Conservation (phyloP, 2,329 filamentous ascomycete genomes). For the Dissoconium aciculare region DNA sequence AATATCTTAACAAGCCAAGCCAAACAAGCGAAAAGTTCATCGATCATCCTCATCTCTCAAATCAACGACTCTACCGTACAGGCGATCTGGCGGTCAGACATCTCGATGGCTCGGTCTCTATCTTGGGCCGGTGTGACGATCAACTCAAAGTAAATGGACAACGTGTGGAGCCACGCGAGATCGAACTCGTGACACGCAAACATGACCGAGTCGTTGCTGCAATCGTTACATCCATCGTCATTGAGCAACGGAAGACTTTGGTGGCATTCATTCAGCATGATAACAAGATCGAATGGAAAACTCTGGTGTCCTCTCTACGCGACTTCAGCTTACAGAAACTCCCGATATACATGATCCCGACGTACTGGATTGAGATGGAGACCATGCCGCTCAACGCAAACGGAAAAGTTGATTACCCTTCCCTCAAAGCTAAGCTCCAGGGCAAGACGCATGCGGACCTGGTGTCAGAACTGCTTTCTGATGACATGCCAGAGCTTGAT, state of each 20-base stretch:
- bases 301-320: not conserved
- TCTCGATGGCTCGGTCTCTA: conserved; percentile 21
- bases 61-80: conserved; percentile 9
- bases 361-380: not conserved
- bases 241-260: too few relatives aligned
- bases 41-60: too few relatives aligned
- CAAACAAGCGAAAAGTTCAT: conserved; percentile 1
- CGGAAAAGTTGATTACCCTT: not conserved
- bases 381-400: not conserved
- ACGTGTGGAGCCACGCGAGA: conserved; percentile 58
- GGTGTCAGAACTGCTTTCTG: too few relatives aligned
- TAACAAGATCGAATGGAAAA: too few relatives aligned
- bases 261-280: too few relatives aligned
- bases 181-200: conserved; percentile 42
- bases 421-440: not conserved
- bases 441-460: too few relatives aligned
- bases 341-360: not conserved
- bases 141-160: conserved; percentile 68
- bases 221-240: not conserved
- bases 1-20: conserved; percentile 5
- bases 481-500: not conserved
- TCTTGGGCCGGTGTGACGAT: conserved; percentile 55
- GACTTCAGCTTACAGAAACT: not conserved
- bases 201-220: too few relatives aligned
- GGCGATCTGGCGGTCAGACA: conserved; percentile 12